Evolutionary conservation across 2,329 filamentous ascomycete species (phyloP).

Genomic region (Xylariaceae sp.): DNA sequence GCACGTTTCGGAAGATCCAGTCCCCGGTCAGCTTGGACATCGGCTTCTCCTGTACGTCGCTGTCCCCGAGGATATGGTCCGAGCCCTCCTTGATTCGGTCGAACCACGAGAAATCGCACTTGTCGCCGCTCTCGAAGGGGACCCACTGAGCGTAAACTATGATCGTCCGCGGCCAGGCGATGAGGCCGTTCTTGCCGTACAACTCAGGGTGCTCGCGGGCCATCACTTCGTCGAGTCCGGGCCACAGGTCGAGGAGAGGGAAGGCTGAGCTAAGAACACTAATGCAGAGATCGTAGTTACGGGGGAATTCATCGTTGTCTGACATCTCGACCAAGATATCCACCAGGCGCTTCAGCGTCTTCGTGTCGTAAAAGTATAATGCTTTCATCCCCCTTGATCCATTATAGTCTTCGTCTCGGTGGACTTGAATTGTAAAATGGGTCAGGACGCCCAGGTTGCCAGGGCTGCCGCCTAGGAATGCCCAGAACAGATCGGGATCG

Average conservation of each 20-base stretch:
- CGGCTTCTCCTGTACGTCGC: slow-evolving; percentile 45
- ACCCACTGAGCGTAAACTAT: slow-evolving; percentile 57
- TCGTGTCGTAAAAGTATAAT: slow-evolving; percentile 48
- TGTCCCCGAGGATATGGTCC: slow-evolving; percentile 43
- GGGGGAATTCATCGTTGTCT: slow-evolving; percentile 49
- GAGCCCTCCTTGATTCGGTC: slow-evolving; percentile 47
- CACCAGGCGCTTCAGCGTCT: slow-evolving; percentile 47
- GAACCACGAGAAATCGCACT: slow-evolving; percentile 43
- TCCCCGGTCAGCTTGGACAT: slow-evolving; percentile 52
- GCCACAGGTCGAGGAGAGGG: slow-evolving; percentile 44
- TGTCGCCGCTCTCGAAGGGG: slow-evolving; percentile 45
- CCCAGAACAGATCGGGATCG: slow-evolving; percentile 65
- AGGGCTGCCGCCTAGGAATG: slow-evolving; percentile 61
- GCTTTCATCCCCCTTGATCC: slow-evolving; percentile 51
- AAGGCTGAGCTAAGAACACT: slow-evolving; percentile 52
- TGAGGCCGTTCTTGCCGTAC: slow-evolving; percentile 44
- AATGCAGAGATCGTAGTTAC: slow-evolving; percentile 54
- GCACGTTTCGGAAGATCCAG: slow-evolving; percentile 53
- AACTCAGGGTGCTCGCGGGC: slow-evolving; percentile 44
- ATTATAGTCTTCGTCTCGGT: slow-evolving; percentile 46
- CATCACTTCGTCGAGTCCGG: slow-evolving; percentile 45
- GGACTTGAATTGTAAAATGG: slow-evolving; percentile 56
- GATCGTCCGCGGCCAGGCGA: slow-evolving; percentile 48
- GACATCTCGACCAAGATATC: slow-evolving; percentile 51
- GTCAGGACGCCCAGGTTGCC: slow-evolving; percentile 63